These are phyloP conservation scores for Chalciporus pseudorubinellus DNA, from an alignment of 768 basidiomycete genomes.

Conservation along the genomic window DNA sequence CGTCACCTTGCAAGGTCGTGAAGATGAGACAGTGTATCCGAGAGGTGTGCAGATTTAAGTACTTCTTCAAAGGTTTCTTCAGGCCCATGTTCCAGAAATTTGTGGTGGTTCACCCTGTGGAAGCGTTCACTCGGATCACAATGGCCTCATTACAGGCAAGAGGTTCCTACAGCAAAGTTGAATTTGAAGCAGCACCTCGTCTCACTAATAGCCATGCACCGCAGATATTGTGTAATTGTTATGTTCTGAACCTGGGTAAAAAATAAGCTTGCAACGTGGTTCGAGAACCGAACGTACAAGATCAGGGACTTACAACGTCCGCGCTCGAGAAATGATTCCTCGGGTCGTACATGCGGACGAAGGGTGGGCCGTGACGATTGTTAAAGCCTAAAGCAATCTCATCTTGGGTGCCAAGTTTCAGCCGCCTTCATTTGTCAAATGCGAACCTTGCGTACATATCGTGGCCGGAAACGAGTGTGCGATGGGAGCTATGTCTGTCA, in stretches of 20 bases:
- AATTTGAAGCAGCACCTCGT: not conserved
- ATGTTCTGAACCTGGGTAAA: not conserved
- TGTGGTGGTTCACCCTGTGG: not conserved
- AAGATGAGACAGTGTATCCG: not conserved
- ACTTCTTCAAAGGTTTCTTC: slow-evolving; percentile 10
- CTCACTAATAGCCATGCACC: not conserved
- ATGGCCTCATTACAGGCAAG: not conserved
- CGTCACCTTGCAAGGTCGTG: not conserved
- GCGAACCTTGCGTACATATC: no score
- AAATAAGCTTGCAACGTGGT: not conserved
- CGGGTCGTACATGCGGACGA: not conserved
- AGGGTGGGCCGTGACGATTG: not conserved
- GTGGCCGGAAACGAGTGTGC: not conserved
- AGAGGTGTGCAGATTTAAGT: not conserved
- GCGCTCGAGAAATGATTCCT: not conserved
- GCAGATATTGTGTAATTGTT: not conserved
- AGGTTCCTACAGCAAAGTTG: not conserved
- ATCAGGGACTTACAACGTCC: not conserved
- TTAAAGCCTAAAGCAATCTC: not conserved
- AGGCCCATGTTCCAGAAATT: slow-evolving; percentile 2
- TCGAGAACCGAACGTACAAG: not conserved
- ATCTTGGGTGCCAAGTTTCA: not conserved
- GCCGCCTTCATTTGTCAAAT: no score
- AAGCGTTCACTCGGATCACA: not conserved
- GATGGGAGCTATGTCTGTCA: not conserved